phyloP scores from a whole-genome alignment of 192 early-diverging fungal species.

The Podila epicladia region DNA sequence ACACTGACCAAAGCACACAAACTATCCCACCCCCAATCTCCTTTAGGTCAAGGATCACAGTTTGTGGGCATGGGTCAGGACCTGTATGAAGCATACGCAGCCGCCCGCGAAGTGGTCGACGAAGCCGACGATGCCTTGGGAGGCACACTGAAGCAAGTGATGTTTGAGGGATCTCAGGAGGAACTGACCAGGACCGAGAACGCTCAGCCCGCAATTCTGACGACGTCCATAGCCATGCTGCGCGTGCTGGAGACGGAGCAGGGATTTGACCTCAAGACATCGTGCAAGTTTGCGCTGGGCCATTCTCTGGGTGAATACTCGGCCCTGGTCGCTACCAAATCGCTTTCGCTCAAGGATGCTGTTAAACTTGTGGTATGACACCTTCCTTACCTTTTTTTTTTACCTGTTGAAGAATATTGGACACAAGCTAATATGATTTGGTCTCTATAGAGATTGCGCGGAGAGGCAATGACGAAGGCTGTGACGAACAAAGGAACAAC shows the following conservation, averaged over 20 bases:
- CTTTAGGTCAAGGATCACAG: slow-evolving; percentile 81
- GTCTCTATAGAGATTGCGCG: slow-evolving; percentile 70
- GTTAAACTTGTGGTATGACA: slow-evolving; percentile 80
- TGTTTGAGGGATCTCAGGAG: slow-evolving; percentile 87
- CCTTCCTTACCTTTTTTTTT: slow-evolving; percentile 1
- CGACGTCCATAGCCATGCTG: slow-evolving; percentile 88
- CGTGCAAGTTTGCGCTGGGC: slow-evolving; percentile 85
- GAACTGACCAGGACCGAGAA: slow-evolving; percentile 72
- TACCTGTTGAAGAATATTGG: slow-evolving; percentile 4
- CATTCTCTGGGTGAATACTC: slow-evolving; percentile 96
- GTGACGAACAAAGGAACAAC: slow-evolving; percentile 74
- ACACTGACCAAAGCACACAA: background rate
- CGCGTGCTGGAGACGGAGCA: slow-evolving; percentile 84
- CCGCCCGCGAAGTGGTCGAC: slow-evolving; percentile 85
- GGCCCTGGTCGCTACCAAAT: slow-evolving; percentile 74
- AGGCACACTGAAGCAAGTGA: slow-evolving; percentile 73
- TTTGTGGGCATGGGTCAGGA: slow-evolving; percentile 95
- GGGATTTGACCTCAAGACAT: slow-evolving; percentile 77
- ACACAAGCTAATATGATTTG: background rate
- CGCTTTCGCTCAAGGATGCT: slow-evolving; percentile 79
- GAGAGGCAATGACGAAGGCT: slow-evolving; percentile 87
- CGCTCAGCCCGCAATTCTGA: slow-evolving; percentile 94
- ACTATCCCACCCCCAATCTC: background rate
- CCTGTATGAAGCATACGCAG: slow-evolving; percentile 77
- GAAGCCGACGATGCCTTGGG: slow-evolving; percentile 90